Conservation (phyloP, 78 protist species). For the Anaeramoeba flamelloides region DNA sequence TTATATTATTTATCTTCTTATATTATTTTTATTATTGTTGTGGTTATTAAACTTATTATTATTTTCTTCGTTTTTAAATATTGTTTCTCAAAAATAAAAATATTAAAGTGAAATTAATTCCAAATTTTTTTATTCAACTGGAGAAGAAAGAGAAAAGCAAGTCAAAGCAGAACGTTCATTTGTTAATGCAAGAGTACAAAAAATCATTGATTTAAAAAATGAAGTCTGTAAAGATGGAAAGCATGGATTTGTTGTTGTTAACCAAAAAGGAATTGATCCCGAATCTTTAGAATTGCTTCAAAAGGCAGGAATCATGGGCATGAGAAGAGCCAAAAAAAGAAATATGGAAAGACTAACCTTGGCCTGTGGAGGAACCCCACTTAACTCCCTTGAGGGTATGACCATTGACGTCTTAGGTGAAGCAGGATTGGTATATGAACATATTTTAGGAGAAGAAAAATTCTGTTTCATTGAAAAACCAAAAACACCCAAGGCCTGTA, state of each 20-base stretch:
- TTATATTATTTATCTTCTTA: too few species aligned
- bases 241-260: constrained; percentile 74
- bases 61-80: too few species aligned
- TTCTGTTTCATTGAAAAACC: constrained; percentile 93
- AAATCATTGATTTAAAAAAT: constrained; percentile 78
- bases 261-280: constrained; percentile 99
- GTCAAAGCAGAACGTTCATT: constrained; percentile 83
- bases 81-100: too few species aligned
- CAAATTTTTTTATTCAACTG: constrained; percentile 55
- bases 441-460: constrained; percentile 66
- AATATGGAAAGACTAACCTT: constrained; percentile 98
- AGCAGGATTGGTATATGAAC: constrained; percentile 51
- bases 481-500: constrained; percentile 77
- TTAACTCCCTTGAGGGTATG: constrained; percentile 83
- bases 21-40: too few species aligned
- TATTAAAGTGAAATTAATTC: constrained; percentile 72
- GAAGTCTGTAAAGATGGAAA: constrained; percentile 56
- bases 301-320: constrained; percentile 77
- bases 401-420: constrained; percentile 59
- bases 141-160: constrained; percentile 67
- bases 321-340: constrained; percentile 94
- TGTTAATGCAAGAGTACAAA: constrained; percentile 62
- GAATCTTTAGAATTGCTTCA: constrained; percentile 84
- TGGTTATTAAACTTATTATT: too few species aligned
- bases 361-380: constrained; percentile 40